Evolutionary conservation across 2,329 filamentous ascomycete species (phyloP).

Genomic region (Pseudogymnoascus sp.): DNA sequence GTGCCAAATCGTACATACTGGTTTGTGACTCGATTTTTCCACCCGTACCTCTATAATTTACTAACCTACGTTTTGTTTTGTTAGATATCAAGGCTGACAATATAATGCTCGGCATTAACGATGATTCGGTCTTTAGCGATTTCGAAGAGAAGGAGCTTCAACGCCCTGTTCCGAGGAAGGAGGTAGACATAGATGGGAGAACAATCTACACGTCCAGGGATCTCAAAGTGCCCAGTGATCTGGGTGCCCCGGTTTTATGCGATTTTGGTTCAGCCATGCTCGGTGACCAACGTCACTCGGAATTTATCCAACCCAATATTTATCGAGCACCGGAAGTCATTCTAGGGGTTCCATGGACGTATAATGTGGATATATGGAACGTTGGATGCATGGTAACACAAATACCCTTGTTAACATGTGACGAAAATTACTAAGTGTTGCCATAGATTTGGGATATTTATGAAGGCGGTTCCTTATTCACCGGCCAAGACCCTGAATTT

Average conservation of each 20-base stretch:
- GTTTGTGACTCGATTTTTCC: constrained; percentile 23
- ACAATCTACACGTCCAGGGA: constrained; percentile 35
- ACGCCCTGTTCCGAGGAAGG: constrained; percentile 35
- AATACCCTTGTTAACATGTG: constrained; percentile 4
- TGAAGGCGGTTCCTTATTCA: constrained; percentile 38
- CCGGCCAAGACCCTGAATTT: constrained; percentile 12
- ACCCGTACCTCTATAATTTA: constrained; percentile 4
- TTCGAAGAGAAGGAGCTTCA: constrained; percentile 34
- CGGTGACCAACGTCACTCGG: not conserved
- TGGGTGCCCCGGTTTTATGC: constrained; percentile 34
- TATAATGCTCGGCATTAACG: constrained; percentile 33
- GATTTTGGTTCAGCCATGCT: constrained; percentile 40
- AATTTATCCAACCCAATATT: constrained; percentile 33
- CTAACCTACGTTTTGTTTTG: constrained; percentile 12
- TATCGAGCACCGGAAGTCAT: constrained; percentile 41
- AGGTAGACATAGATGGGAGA: constrained; percentile 27
- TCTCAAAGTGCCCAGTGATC: constrained; percentile 20
- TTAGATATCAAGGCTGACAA: constrained; percentile 39
- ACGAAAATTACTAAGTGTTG: not conserved
- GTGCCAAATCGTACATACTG: constrained; percentile 38
- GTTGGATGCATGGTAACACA: constrained; percentile 38
- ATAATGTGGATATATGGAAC: constrained; percentile 44
- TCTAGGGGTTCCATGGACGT: constrained; percentile 33
- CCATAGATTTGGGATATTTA: constrained; percentile 41
- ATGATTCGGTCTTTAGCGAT: constrained; percentile 29